Conservation (phyloP, 208 protist species). For the Crithidia bombi region DNA sequence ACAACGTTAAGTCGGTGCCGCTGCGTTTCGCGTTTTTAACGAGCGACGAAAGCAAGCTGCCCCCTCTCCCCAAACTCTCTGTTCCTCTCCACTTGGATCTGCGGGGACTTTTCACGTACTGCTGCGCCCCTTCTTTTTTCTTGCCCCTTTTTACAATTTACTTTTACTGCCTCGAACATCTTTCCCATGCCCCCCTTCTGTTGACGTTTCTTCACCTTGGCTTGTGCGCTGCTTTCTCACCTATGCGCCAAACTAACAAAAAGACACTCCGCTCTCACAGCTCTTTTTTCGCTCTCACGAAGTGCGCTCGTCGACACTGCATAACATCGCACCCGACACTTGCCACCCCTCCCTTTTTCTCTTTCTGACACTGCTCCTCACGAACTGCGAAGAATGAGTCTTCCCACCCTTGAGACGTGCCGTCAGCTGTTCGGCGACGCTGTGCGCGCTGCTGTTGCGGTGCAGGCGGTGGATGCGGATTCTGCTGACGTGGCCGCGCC, state of each 20-base stretch:
- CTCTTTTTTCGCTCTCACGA: neutral
- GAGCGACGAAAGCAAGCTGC: too few species aligned
- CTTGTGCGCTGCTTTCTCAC: neutral
- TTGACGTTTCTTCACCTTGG: neutral
- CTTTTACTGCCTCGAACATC: too few species aligned
- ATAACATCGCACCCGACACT: neutral
- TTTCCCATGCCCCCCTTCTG: too few species aligned
- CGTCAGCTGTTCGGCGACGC: slow-evolving; percentile 16
- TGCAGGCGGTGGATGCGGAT: neutral
- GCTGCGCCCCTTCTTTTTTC: too few species aligned
- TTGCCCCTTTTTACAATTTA: too few species aligned
- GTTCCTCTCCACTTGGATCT: too few species aligned
- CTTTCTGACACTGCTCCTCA: neutral
- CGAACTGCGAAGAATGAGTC: neutral
- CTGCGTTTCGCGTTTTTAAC: too few species aligned
- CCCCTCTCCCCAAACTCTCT: too few species aligned
- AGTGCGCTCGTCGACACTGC: too few species aligned
- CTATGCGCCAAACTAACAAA: neutral
- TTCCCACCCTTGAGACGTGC: slow-evolving; percentile 13
- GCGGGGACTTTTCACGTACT: too few species aligned
- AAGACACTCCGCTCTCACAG: neutral
- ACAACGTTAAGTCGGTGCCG: too few species aligned
- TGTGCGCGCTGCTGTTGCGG: slow-evolving; percentile 6
- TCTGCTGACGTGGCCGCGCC: neutral
- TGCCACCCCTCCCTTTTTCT: neutral